Percentiles rank a stretch among this genome's conserved stretches.
phyloP scores from a whole-genome alignment of 2,329 filamentous ascomycete genomes.

The Phialophora macrospora region DNA sequence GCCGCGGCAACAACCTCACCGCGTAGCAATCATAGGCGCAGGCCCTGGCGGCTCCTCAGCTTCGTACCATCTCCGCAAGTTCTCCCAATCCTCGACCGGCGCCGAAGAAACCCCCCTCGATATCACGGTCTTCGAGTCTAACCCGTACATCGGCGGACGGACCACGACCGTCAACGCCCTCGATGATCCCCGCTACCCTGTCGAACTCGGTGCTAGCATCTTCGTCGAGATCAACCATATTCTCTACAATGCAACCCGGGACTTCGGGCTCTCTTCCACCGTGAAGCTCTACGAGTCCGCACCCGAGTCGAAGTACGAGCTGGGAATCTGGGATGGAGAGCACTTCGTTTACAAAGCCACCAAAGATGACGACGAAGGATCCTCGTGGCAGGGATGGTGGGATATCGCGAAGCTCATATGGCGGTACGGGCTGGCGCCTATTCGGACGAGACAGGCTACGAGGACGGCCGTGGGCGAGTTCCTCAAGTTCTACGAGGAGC shows the following conservation, averaged over 20 bases:
- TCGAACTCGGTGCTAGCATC: constrained; percentile 90
- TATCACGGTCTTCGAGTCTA: constrained; percentile 86
- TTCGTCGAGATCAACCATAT: constrained; percentile 87
- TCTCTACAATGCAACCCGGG: constrained; percentile 71
- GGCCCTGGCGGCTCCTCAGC: constrained; percentile 86
- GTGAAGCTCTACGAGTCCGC: constrained; percentile 56
- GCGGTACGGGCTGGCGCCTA: constrained; percentile 81
- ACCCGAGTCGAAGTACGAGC: constrained; percentile 53
- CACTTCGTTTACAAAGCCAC: constrained; percentile 71
- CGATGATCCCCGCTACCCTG: constrained; percentile 66
- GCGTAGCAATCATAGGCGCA: constrained; percentile 62
- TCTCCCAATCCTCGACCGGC: constrained; percentile 59
- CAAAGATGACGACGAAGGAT: constrained; percentile 54
- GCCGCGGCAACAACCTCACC: constrained; percentile 21
- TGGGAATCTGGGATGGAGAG: constrained; percentile 85
- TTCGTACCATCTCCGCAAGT: constrained; percentile 79
- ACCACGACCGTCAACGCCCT: constrained; percentile 83
- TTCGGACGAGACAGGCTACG: constrained; percentile 74
- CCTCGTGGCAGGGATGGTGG: constrained; percentile 67
- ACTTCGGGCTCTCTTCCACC: constrained; percentile 70
- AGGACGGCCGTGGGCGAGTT: constrained; percentile 73
- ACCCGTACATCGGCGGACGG: constrained; percentile 77
- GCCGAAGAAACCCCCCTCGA: constrained; percentile 65
- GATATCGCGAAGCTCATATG: constrained; percentile 78
- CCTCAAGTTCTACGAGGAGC: constrained; percentile 76